Evolutionary conservation across 108 stramenopile genomes (phyloP), one percentile per base, ranked within the genome.

Genomic region (Cyclotella cryptica): DNA sequence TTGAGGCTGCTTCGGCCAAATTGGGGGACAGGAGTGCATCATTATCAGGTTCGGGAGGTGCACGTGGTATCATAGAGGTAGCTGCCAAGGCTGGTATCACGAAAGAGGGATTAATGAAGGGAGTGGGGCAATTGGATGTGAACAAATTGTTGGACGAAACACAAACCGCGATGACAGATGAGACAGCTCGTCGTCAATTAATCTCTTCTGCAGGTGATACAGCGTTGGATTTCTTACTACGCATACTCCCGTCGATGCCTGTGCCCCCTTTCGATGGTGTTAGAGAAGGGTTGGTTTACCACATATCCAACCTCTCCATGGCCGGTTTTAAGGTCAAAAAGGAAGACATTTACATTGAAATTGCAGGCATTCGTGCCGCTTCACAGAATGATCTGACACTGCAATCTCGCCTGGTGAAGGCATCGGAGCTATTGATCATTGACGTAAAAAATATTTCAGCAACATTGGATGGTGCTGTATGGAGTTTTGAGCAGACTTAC

Each of bases 401-500:
- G 71, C 58, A 63, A 42, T 35, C 81, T 43, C 62, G 71, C 3
- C 62, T 52, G 28, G 88, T 93, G 17, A 93, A 88, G 30, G 89
- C 92, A 27, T 87, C 92, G 21, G 94, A 96, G 71, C 84, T 96
- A 22, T 63, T 96, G 58, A 90, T 92, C 57, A 91, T 96, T 43
- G 94, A 96, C 58, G 86, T 96, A n/a, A 81, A 85, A 28, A 87
- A 91, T 35, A 88, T 96, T 54, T 93, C 94, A 19, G 92, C 94
- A 21, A 79, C 85, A n/a, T 72, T 96, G 54, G 88, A 96, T 63
- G 83, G 90, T 83, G 92, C 90, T 12, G 70, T 78, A 21, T 96
- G 94, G 94, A 83, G 88, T 46, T 96, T 96, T 65, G 96, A 93
- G 72, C 96, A 96, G 71, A 96, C 96, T 28, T 96, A 96, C 72